Evolutionary conservation across 1,284 basidiomycete genomes (phyloP).

Genomic region (Sphaerobolus stellatus): DNA sequence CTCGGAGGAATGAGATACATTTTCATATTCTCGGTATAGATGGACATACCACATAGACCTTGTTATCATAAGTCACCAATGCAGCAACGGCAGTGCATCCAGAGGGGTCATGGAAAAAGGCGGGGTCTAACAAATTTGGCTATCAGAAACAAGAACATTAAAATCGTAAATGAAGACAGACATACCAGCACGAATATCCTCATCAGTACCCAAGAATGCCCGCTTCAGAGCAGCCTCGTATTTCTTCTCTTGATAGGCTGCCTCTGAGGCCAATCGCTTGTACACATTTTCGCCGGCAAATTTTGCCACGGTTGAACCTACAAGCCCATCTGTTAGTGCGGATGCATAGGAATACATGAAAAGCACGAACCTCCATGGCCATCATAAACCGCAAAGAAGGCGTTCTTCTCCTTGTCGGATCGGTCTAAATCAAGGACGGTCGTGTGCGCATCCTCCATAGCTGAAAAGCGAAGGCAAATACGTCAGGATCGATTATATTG

Average conservation of each 20-base stretch:
- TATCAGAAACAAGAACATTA: constrained; percentile 1
- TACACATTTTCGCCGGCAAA: constrained; percentile 92
- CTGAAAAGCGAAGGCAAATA: constrained; percentile 41
- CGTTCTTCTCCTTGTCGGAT: constrained; percentile 44
- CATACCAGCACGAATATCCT: constrained; percentile 86
- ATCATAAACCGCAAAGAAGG: constrained; percentile 97
- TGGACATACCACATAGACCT: constrained; percentile 74
- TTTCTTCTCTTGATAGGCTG: constrained; percentile 67
- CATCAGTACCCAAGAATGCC: constrained; percentile 93
- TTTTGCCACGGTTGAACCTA: constrained; percentile 86
- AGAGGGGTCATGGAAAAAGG: constrained; percentile 87
- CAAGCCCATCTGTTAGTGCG: background rate
- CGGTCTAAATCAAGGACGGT: constrained; percentile 66
- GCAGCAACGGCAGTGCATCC: constrained; percentile 96
- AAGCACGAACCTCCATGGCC: constrained; percentile 87
- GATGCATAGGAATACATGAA: background rate
- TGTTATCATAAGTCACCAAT: constrained; percentile 74
- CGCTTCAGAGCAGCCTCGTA: constrained; percentile 83
- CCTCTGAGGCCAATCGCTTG: constrained; percentile 71
- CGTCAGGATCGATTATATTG: constrained; percentile 14
- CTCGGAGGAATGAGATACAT: constrained; percentile 38
- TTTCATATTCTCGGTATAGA: no score
- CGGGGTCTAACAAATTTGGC: constrained; percentile 59
- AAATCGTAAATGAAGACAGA: constrained; percentile 8
- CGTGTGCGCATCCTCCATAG: constrained; percentile 99